These are phyloP conservation scores for Xanthoconium separans DNA, from an alignment of 1,284 basidiomycete genomes.

Conservation along the genomic window DNA sequence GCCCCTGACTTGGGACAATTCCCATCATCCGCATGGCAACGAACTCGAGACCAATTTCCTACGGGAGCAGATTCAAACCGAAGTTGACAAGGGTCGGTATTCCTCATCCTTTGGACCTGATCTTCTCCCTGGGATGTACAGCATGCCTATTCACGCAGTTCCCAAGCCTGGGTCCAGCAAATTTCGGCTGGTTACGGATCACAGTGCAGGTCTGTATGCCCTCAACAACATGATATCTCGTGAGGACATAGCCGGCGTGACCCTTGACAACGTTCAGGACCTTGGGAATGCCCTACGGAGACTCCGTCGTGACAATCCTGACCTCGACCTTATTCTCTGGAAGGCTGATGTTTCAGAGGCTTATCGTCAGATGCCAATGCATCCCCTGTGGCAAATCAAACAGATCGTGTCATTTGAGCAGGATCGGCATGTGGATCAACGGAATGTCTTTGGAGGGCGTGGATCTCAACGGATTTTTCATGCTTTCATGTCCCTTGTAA, in stretches of 20 bases:
- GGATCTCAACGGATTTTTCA: conserved; percentile 31
- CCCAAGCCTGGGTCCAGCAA: conserved; percentile 39
- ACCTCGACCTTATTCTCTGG: conserved; percentile 6
- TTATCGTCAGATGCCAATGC: conserved; percentile 37
- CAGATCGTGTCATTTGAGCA: conserved; percentile 37
- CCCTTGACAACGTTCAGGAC: conserved; percentile 28
- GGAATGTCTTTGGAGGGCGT: conserved; percentile 34
- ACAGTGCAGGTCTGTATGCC: conserved; percentile 33
- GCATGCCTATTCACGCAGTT: conserved; percentile 24
- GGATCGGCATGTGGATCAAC: conserved; percentile 27
- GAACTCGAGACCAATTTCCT: neutral
- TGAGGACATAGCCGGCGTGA: conserved; percentile 17
- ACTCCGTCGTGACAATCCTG: neutral
- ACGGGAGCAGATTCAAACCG: neutral
- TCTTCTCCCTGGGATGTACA: neutral
- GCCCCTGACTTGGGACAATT: neutral
- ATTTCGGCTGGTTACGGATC: conserved; percentile 40
- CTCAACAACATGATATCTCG: conserved; percentile 40
- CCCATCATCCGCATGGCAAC: too few species aligned
- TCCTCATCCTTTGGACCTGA: neutral
- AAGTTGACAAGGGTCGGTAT: neutral
- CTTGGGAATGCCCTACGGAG: conserved; percentile 23
- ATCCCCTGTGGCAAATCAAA: conserved; percentile 43
- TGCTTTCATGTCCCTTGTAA: conserved; percentile 33
- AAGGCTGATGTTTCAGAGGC: conserved; percentile 43